Evolutionary conservation across 2,329 filamentous ascomycete genomes (phyloP), one percentile per base, ranked within the genome.

Genomic region (Aspergillus ruber): DNA sequence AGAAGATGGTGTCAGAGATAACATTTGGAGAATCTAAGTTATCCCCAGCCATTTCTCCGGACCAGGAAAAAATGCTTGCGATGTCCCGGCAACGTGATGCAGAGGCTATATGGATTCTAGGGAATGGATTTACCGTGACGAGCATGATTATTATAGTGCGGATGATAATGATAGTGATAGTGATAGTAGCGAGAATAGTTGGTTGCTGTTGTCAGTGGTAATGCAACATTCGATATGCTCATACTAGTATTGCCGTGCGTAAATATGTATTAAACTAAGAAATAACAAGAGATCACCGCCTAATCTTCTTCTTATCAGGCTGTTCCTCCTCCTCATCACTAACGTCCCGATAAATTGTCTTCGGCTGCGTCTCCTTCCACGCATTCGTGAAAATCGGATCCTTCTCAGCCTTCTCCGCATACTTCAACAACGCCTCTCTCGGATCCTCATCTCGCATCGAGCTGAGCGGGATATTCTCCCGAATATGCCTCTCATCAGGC

Each of bases 381-480:
- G 90, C 93, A 56, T 87, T 88, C 25, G 93, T 98, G 63, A 97
- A 98, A 59, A 95, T 79, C 0, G 90, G 91, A 64, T 97, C 90
- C 64, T 88, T 91, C 69, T 95, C 83, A 10, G 90, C 90, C 64
- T 94, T 85, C 47, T 95, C 88, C 33, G 90, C 91, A 74, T 97
- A 98, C 73, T 94, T 96, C 50, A 98, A 73, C 62, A 98, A 73
- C 41, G 93, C 93, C 69, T 95, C 93, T 54, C 93, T 78, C 0
- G 93, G 93, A 72, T 98, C 93, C 67, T 98, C 93, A 68, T 98
- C 90, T 42, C 95, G 78, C 88, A 98, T 95, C 53, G 82, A 84
- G 53, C 89, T 91, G 10, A 97, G 78, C 23, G 90, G 89, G 45
- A 97, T 95, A 55, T 87, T 88, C 63, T 91, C 82, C 58, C 84